Percentiles rank a stretch among this genome's conserved stretches.
Evolutionary conservation across 352 stramenopile species (phyloP).

Genomic region (Globisporangium camurandrum): DNA sequence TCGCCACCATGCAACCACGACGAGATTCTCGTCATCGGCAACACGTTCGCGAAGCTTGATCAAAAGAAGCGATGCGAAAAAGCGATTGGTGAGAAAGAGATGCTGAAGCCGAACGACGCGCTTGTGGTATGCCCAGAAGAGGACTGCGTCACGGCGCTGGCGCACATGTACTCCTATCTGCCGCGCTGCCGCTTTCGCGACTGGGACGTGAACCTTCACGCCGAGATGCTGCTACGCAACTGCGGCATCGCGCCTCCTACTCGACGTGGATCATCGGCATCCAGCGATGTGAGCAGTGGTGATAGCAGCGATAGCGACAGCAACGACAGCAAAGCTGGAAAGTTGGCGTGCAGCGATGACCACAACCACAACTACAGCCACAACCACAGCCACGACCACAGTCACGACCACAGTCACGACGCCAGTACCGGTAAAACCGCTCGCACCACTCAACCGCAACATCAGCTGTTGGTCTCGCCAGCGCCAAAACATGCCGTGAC

Average conservation of each 20-base stretch:
- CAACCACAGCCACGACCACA: background rate
- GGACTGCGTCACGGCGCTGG: constrained; percentile 35
- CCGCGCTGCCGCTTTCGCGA: constrained; percentile 49
- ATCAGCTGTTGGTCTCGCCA: no score
- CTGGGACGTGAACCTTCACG: constrained; percentile 36
- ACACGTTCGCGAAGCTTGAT: constrained; percentile 28
- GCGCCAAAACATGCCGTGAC: no score
- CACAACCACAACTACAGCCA: background rate
- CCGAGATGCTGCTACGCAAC: constrained; percentile 35
- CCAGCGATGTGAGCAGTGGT: background rate
- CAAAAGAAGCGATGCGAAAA: constrained; percentile 40
- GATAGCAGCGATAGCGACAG: background rate
- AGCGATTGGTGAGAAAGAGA: constrained; percentile 31
- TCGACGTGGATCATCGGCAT: background rate
- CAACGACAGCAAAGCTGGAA: no score
- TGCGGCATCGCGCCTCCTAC: constrained; percentile 30
- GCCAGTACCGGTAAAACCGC: background rate
- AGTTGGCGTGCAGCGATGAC: no score
- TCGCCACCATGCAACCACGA: constrained; percentile 35
- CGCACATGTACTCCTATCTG: constrained; percentile 45
- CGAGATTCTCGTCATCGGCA: constrained; percentile 24
- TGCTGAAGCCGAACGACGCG: constrained; percentile 26
- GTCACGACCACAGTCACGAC: background rate
- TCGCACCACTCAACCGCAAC: background rate
- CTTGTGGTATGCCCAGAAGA: constrained; percentile 26